These are phyloP conservation scores for Coelastrella sp. DNA, from an alignment of 139 green algal genomes.

Conservation along the genomic window DNA sequence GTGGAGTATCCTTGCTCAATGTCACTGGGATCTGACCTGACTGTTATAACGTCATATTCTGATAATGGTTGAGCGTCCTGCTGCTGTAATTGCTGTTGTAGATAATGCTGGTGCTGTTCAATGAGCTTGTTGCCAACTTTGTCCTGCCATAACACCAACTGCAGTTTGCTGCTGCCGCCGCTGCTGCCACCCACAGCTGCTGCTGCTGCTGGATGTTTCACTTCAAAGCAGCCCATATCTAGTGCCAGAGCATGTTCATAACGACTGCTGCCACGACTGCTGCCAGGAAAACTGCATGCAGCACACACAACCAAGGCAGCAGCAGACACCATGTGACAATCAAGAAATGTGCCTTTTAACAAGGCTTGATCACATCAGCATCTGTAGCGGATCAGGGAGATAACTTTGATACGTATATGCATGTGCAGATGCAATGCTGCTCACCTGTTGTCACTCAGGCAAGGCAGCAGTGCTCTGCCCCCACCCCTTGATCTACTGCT, in stretches of 20 bases:
- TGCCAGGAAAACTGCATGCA: neutral
- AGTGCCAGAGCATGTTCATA: neutral
- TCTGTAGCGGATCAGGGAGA: no score
- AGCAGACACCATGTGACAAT: neutral
- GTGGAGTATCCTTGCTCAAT: neutral
- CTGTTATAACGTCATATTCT: neutral
- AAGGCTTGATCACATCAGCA: no score
- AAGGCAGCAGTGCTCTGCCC: neutral
- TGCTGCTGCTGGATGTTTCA: neutral
- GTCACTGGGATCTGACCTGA: neutral
- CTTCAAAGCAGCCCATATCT: conserved; percentile 35
- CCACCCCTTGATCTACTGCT: neutral
- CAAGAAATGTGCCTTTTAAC: no score
- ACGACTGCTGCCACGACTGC: neutral
- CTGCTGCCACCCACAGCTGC: neutral
- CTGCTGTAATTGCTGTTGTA: conserved; percentile 36
- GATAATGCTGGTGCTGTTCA: conserved; percentile 30
- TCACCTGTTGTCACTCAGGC: neutral
- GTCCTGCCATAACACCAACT: neutral
- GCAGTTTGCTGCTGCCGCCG: neutral
- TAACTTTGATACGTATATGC: no score
- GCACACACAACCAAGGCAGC: neutral
- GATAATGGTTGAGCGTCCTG: no score
- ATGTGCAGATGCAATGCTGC: neutral
- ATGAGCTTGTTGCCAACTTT: neutral